Percentiles rank a stretch among this genome's conserved stretches.
phyloP scores from a whole-genome alignment of 2,329 filamentous ascomycete species.

The Paramyrothecium roridum region DNA sequence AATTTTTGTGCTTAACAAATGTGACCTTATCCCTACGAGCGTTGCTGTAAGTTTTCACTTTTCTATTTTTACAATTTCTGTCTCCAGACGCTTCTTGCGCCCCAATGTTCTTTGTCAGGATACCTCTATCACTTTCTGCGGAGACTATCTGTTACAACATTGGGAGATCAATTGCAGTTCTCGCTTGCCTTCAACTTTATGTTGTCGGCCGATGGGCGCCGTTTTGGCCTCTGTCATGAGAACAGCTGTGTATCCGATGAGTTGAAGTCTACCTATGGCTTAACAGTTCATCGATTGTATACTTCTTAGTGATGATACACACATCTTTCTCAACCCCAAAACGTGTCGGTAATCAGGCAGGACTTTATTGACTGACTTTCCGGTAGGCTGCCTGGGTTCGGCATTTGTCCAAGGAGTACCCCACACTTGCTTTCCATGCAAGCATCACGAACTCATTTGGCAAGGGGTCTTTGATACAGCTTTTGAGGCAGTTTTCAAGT shows the following conservation, averaged over 20 bases:
- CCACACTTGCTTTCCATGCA: constrained; percentile 91
- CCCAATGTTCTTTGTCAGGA: constrained; percentile 84
- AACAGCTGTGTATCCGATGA: constrained; percentile 83
- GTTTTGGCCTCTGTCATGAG: constrained; percentile 86
- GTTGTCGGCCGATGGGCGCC: constrained; percentile 67
- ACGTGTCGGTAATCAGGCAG: not conserved
- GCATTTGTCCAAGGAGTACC: constrained; percentile 82
- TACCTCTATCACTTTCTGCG: constrained; percentile 68
- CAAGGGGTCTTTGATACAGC: constrained; percentile 88
- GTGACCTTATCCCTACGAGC: constrained; percentile 83
- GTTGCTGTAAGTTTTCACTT: constrained; percentile 77
- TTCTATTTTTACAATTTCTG: constrained; percentile 9
- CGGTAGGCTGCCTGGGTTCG: constrained; percentile 88
- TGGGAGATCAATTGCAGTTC: constrained; percentile 79
- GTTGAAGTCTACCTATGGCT: constrained; percentile 83
- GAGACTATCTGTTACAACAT: constrained; percentile 97
- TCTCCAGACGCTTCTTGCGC: constrained; percentile 6
- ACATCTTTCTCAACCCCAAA: constrained; percentile 42
- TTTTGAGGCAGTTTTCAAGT: constrained; percentile 88
- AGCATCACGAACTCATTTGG: constrained; percentile 95
- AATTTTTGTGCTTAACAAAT: constrained; percentile 41
- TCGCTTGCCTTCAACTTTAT: constrained; percentile 29
- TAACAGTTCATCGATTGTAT: constrained; percentile 59
- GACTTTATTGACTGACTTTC: constrained; percentile 16
- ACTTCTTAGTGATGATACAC: constrained; percentile 99